Evolutionary conservation across 768 basidiomycete genomes (phyloP).

Genomic region (Hygrocybe punicea): DNA sequence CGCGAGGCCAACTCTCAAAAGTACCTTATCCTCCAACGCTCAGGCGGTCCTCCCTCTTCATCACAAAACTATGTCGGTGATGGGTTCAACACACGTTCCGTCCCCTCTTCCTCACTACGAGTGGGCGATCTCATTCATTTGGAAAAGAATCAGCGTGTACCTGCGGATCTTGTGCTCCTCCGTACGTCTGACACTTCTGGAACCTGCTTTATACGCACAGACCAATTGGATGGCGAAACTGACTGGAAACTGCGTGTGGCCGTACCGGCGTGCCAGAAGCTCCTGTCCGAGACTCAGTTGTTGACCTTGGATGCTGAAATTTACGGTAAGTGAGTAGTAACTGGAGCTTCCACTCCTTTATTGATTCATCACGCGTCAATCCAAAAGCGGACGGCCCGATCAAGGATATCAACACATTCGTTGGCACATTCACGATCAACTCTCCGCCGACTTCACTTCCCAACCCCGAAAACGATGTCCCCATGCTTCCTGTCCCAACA

Average conservation of each 20-base stretch:
- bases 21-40: constrained; percentile 72
- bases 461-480: constrained; percentile 30
- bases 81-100: constrained; percentile 54
- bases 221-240: constrained; percentile 97
- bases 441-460: constrained; percentile 32
- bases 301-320: constrained; percentile 82
- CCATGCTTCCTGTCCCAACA: constrained; percentile 44
- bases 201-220: constrained; percentile 95
- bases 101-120: constrained; percentile 82
- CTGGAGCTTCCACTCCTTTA: background rate
- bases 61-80: constrained; percentile 36
- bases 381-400: constrained; percentile 78
- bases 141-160: constrained; percentile 97
- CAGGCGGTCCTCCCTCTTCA: constrained; percentile 40
- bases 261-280: constrained; percentile 75
- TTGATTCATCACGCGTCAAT: constrained; percentile 16
- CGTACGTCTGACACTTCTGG: constrained; percentile 86
- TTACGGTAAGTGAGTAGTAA: constrained; percentile 56
- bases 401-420: constrained; percentile 94
- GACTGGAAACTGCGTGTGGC: constrained; percentile 98
- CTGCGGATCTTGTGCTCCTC: constrained; percentile 88
- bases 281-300: constrained; percentile 45
- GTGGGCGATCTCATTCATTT: constrained; percentile 89
- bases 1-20: constrained; percentile 92
- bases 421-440: constrained; percentile 83